Evolutionary conservation across 2,329 filamentous ascomycete genomes (phyloP), one percentile per base, ranked within the genome.

Genomic region (Claviceps arundinis): DNA sequence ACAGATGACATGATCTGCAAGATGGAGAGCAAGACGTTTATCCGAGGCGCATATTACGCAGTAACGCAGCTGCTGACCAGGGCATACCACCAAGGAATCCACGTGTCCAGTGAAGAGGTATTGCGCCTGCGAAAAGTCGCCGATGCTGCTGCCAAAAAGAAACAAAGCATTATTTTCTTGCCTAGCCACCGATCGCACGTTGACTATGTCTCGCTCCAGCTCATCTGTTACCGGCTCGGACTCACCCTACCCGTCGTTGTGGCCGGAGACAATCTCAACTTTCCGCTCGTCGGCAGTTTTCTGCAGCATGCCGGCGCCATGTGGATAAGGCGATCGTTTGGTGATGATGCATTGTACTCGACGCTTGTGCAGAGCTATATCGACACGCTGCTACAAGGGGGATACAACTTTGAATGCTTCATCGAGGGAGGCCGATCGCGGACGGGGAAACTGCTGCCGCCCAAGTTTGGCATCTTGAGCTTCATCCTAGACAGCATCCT

Each of bases 1-100:
- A 88, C 89, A 24, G 89, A 95, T 63, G 81, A 85, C 56, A 97
- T 98, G 93, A 96, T 98, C 56, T 97, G 91, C 78, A 98, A 98
- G 70, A 91, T 97, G 77, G 93, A 98, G 68, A 94, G 85, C 73
- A 94, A 90, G 65, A 74, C 80, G 2, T 97, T 97, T 63, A 95
- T 98, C 59, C 76, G 93, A 48, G 82, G 88, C 24, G 91, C 93
- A 47, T 97, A 97, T 65, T 98, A 96, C 65, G 64, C 95, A 41
- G 76, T 75, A 47, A 95, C 90, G 1, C 91, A 97, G 68, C 75
- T 97, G 47, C 73, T 97, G 56, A 94, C 91, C 4, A 75, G 93
- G 55, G 91, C 93, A 5, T 98, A 98, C 66, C 89, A 97, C 63
- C 91, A 97, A 71, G 93, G 88, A 9, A 95, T 98, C 50, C 93